phyloP scores from a whole-genome alignment of 495 filamentous ascomycete species.

The Aspergillus sparsus region DNA sequence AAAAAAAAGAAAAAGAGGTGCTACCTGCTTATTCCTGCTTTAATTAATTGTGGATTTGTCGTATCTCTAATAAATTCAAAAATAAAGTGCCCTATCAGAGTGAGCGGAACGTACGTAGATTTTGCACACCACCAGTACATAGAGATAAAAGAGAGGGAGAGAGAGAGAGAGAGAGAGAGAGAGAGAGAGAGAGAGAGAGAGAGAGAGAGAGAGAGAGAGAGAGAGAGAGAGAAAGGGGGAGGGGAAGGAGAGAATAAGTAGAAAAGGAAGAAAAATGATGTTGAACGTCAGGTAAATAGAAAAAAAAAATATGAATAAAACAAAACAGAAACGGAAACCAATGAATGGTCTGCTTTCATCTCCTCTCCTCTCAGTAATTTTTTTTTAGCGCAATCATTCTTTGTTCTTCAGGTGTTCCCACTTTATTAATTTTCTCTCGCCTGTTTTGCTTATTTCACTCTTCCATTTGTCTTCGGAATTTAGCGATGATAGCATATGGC shows the following conservation, averaged over 20 bases:
- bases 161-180: not conserved
- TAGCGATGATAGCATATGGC: not conserved
- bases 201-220: not conserved
- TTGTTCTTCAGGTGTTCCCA: not conserved
- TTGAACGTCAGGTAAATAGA: not conserved
- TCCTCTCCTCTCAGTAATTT: too few relatives aligned
- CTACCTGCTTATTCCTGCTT: too few relatives aligned
- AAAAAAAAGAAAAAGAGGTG: too few relatives aligned
- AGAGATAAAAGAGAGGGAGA: not conserved
- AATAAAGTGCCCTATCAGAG: too few relatives aligned
- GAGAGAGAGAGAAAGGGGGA: not conserved
- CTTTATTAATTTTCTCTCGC: not conserved
- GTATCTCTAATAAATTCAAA: too few relatives aligned
- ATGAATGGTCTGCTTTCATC: not conserved
- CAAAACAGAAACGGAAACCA: slow-evolving; percentile 13
- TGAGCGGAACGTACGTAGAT: too few relatives aligned
- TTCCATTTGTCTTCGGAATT: not conserved
- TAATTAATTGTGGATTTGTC: too few relatives aligned
- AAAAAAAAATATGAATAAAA: slow-evolving; percentile 12
- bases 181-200: slow-evolving; percentile 3
- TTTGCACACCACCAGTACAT: too few relatives aligned
- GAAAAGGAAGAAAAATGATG: not conserved
- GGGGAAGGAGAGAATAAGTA: not conserved
- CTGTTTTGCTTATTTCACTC: not conserved
- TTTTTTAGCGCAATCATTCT: too few relatives aligned